These are phyloP conservation scores for Teratosphaeria viscida DNA, from an alignment of 2,329 filamentous ascomycete species.

Conservation along the genomic window DNA sequence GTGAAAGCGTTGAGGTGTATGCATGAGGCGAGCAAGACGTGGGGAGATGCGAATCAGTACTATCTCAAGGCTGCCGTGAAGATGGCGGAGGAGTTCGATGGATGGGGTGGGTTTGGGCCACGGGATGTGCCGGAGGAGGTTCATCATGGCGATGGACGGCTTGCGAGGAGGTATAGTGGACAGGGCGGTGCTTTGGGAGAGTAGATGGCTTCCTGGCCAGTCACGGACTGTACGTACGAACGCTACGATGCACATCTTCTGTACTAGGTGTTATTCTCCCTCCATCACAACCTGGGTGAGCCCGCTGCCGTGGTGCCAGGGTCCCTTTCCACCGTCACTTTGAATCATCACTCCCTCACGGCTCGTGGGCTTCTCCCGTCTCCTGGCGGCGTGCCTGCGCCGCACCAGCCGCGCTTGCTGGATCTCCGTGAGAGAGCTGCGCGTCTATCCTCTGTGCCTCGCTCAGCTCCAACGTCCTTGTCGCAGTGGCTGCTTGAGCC, in stretches of 20 bases:
- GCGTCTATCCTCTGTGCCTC: not conserved
- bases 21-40: constrained; percentile 62
- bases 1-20: constrained; percentile 73
- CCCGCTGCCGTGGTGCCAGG: too few relatives aligned
- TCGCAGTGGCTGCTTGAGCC: not conserved
- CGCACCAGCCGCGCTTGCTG: not conserved
- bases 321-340: too few relatives aligned
- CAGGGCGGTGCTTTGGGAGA: constrained; percentile 4
- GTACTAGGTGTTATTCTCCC: too few relatives aligned
- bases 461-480: not conserved
- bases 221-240: not conserved
- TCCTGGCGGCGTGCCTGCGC: not conserved
- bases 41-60: constrained; percentile 57
- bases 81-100: constrained; percentile 63
- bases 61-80: constrained; percentile 60
- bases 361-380: not conserved
- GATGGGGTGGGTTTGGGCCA: constrained; percentile 48
- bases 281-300: too few relatives aligned
- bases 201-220: not conserved
- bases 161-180: constrained; percentile 10
- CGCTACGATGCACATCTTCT: not conserved
- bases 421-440: not conserved
- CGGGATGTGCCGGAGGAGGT: constrained; percentile 6
- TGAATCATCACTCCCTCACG: not conserved
- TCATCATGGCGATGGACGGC: constrained; percentile 1